These are phyloP conservation scores for Penstemon eatonii DNA, from an alignment of 257 asterid species.

Conservation along the genomic window DNA sequence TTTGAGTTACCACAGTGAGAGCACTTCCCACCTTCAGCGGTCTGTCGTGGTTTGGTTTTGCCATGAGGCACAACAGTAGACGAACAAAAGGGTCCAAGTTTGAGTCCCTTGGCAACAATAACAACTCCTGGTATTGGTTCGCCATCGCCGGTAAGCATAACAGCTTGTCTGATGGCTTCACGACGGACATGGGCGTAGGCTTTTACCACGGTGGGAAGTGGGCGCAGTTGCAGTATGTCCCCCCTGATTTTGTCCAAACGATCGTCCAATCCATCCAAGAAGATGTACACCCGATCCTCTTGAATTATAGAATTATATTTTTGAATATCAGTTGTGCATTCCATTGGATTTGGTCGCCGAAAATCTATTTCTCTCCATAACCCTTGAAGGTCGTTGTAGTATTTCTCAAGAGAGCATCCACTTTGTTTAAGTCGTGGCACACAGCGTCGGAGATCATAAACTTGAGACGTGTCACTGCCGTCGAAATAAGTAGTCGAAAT, in stretches of 20 bases:
- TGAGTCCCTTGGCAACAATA: background rate
- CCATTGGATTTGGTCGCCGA: slow-evolving; percentile 1
- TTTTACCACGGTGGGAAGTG: no score
- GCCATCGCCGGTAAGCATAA: background rate
- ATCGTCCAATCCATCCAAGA: no score
- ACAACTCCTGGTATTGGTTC: background rate
- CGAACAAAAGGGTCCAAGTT: background rate
- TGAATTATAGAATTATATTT: background rate
- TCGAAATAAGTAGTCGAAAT: slow-evolving; percentile 9
- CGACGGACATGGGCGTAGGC: no score
- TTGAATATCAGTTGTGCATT: background rate
- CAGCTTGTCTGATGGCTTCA: background rate
- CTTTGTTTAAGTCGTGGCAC: background rate
- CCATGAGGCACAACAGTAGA: background rate
- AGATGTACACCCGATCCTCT: no score
- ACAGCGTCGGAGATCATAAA: background rate
- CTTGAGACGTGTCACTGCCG: background rate
- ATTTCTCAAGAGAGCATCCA: background rate
- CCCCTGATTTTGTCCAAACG: no score
- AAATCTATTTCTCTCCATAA: background rate
- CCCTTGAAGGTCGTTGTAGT: background rate
- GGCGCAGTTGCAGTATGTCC: no score
- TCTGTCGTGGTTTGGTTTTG: background rate
- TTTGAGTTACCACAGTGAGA: background rate
- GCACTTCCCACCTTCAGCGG: background rate